These are phyloP conservation scores for Moricandia arvensis DNA, from an alignment of 345 rosid species.

Conservation along the genomic window DNA sequence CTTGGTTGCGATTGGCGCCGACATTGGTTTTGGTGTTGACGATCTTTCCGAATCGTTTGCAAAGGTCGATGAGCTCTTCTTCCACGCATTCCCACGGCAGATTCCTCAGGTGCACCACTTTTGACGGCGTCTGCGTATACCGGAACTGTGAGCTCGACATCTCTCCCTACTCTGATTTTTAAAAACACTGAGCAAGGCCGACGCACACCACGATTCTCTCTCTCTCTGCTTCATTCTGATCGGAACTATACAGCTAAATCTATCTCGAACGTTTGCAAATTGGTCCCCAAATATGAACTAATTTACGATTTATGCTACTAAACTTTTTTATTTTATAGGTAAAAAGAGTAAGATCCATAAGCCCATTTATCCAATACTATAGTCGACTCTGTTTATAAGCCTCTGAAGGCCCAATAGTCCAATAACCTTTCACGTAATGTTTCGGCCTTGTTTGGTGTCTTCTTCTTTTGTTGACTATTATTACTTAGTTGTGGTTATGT, in stretches of 20 bases:
- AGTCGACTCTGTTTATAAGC: too few species aligned
- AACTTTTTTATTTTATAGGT: too few species aligned
- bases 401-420: too few species aligned
- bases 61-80: constrained; percentile 91
- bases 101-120: constrained; percentile 90
- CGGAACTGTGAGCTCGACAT: constrained; percentile 85
- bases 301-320: neutral
- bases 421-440: too few species aligned
- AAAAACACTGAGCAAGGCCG: constrained; percentile 11
- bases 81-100: constrained; percentile 94
- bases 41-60: constrained; percentile 90
- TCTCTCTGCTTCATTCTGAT: neutral
- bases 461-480: too few species aligned
- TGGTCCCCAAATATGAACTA: neutral
- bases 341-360: too few species aligned
- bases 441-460: too few species aligned
- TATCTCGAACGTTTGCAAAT: neutral
- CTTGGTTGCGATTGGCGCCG: constrained; percentile 94
- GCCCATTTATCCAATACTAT: too few species aligned
- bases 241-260: constrained; percentile 2
- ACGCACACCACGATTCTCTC: constrained; percentile 12
- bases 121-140: constrained; percentile 93
- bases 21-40: constrained; percentile 92
- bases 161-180: constrained; percentile 2
- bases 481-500: too few species aligned